Base-by-base conservation (phyloP, 2,329 filamentous ascomycete genomes). In the Alternaria triticimaculans region DNA sequence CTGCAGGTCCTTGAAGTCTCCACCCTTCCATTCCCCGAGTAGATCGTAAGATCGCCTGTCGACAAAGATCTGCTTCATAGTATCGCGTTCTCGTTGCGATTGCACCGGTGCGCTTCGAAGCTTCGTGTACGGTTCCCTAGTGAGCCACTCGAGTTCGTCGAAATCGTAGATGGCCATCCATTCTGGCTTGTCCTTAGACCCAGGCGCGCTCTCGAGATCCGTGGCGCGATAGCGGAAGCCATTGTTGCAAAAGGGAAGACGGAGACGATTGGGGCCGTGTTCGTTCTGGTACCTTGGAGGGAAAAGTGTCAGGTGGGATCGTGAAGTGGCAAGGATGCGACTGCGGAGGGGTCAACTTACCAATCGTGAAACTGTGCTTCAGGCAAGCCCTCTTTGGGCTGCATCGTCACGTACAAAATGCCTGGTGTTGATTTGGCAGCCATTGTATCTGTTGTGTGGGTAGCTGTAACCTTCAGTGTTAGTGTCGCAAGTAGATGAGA, bases 131-230 rank as follows among this genome's bases (percentile, higher is more conserved):
- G 89, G 86, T 56, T 90, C 87, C 53, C 89, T 88, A 55, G 88
- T 87, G 75, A 97, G 84, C 73, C 87, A 88, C 48, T 86, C 81
- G 87, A 95, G 92, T 75, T 90, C 89, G 33, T 88, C 89, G 68
- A 96, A 88, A 78, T 97, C 93, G 84, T 97, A 97, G 60, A 90
- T 82, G 30, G 93, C 93, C 77, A 95, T 87, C 84, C 89, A 97
- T 68, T 89, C 86, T 2, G 92, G 93, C 68, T 82, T 76, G 56
- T 83, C 79, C 63, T 78, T 72, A 66, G 77, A 76, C 60, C 66
- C 75, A 33, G 50, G 62, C 10, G 64, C 60, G 12, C 55, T 62
- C 21, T 73, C 74, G 54, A 83, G 81, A 77, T 95, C 92, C 15
- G 82, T 87, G 9, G 92, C 90, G 25, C 85, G 86, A 81, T 94